phyloP scores from a whole-genome alignment of 1,284 basidiomycete genomes.

The Cryptococcus hybrid region DNA sequence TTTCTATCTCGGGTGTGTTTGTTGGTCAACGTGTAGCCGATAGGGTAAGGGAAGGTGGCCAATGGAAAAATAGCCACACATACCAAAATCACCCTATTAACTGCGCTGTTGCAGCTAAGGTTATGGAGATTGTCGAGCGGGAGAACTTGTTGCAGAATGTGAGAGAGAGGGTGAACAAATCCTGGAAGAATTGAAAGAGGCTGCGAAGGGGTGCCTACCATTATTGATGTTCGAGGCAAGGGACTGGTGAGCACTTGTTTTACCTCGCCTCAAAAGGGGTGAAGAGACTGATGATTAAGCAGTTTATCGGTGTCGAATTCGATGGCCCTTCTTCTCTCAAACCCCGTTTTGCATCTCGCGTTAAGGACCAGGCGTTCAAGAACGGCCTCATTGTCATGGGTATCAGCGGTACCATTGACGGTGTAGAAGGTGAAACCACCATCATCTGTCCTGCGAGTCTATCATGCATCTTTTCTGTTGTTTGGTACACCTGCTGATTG shows the following conservation, averaged over 20 bases:
- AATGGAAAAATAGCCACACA: constrained; percentile 70
- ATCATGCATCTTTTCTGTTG: neutral
- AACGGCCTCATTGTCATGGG: constrained; percentile 28
- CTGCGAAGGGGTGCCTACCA: constrained; percentile 15
- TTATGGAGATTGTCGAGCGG: constrained; percentile 66
- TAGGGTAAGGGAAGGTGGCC: constrained; percentile 58
- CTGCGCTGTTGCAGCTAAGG: constrained; percentile 74
- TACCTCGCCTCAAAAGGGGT: neutral
- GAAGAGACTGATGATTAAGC: neutral
- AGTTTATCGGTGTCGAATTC: constrained; percentile 34
- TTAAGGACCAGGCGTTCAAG: constrained; percentile 27
- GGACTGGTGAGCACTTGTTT: constrained; percentile 65
- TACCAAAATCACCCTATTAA: constrained; percentile 78
- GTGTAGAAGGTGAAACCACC: constrained; percentile 24
- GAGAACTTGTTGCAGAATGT: constrained; percentile 57
- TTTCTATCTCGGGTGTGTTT: constrained; percentile 73
- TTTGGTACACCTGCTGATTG: neutral
- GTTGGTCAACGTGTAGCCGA: constrained; percentile 66
- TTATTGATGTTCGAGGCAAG: constrained; percentile 50
- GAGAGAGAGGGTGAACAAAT: constrained; percentile 25
- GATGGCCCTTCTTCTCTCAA: constrained; percentile 17
- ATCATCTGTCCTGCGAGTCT: constrained; percentile 25
- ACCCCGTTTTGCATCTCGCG: constrained; percentile 24
- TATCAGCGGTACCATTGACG: constrained; percentile 27
- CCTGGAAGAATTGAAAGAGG: constrained; percentile 14